Evolutionary conservation across 1,284 basidiomycete species (phyloP), one percentile per base, ranked within the genome.

Genomic region (Cryptococcus amylolentus): DNA sequence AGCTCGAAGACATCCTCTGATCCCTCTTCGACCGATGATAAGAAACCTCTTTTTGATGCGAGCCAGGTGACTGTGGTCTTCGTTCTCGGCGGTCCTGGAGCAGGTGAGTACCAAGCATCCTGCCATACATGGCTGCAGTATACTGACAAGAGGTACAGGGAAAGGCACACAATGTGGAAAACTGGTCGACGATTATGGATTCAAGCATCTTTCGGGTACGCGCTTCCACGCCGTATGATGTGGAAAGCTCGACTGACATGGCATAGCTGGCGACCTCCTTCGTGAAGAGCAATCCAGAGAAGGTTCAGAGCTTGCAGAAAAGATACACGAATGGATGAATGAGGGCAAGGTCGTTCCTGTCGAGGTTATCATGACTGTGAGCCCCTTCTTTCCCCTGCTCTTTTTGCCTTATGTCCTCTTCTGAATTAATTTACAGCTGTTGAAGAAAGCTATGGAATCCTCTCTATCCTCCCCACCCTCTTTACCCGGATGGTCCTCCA

Each of bases 321-420:
- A 98, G 75, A 98, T 98, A 77, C 86, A 84, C 63, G 86, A 84
- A 23, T 89, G 87, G 80, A 98, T 99, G 77, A 86, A 83, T 60
- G 94, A 95, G 77, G 96, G 96, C 56, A 86, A 82, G 62, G 96
- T 99, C 69, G 96, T 98, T 5, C 96, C 96, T 5, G 91, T 91
- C 86, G 89, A 97, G 73, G 89, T 99, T 57, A 98, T 96, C 37
- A 86, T 98, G 73, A 93, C 92, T 72, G 77, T 75, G 54, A 52
- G 70, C 60, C 14, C 2, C 31, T 10, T 35, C 3, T 5, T 4
- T 35, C 31, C 31, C 31, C 10, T 35, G 10, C 7, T 10, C 31
- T 35, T 1, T 10, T 35, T 12, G 28, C 44, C 20, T 31, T 12
- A 28, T 4, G 23, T 4, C 7, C 18, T 14, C 13, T 37, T 31